Evolutionary conservation across 1,284 basidiomycete genomes (phyloP).

Genomic region (Cryptococcus deneoformans): DNA sequence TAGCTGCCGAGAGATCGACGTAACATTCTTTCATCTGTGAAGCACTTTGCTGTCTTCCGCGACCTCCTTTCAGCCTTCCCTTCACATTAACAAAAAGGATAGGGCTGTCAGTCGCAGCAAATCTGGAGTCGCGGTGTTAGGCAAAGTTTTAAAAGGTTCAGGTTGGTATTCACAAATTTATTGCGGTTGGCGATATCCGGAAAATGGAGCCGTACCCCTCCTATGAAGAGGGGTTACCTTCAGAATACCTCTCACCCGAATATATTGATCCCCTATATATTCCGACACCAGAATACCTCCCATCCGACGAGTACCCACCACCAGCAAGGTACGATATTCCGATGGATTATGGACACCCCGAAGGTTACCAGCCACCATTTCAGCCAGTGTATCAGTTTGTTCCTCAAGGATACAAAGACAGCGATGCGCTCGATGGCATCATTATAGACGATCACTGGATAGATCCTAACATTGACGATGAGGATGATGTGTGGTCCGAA

Average conservation of each 20-base stretch:
- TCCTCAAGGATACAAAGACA: neutral
- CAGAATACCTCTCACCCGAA: neutral
- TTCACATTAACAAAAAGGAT: neutral
- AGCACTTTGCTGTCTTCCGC: neutral
- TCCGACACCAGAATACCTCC: neutral
- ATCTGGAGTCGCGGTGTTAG: no score
- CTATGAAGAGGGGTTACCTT: slow-evolving; percentile 2
- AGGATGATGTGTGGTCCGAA: slow-evolving; percentile 5
- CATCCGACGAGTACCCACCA: neutral
- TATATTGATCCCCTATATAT: neutral
- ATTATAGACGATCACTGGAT: slow-evolving; percentile 10
- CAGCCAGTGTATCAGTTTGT: neutral
- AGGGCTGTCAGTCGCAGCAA: neutral
- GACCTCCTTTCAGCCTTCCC: neutral
- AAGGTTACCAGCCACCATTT: neutral
- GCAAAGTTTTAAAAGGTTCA: no score
- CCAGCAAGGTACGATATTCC: neutral
- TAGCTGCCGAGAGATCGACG: no score
- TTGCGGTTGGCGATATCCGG: no score
- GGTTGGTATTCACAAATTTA: no score
- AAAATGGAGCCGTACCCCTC: slow-evolving; percentile 11
- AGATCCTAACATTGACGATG: neutral
- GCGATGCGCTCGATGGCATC: slow-evolving; percentile 7
- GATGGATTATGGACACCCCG: neutral
- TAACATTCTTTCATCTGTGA: neutral